Evolutionary conservation across 176 grass and related monocot species (phyloP).

Genomic region (Panicum miliaceum): DNA sequence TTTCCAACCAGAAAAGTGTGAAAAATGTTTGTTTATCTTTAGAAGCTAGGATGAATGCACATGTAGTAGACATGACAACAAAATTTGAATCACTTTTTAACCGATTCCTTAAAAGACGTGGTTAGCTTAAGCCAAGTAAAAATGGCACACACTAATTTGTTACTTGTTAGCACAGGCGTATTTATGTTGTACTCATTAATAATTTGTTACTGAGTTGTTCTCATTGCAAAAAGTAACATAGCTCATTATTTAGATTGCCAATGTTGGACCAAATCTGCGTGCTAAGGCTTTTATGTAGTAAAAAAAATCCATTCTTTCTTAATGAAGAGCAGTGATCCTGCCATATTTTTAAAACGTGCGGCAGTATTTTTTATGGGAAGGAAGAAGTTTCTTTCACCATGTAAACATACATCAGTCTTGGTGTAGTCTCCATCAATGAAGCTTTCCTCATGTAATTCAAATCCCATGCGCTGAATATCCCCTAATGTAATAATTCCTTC

Average conservation of each 20-base stretch:
- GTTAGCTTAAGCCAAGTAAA: constrained; percentile 5
- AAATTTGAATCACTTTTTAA: constrained; percentile 5
- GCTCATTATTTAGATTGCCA: background rate
- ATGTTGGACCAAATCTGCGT: background rate
- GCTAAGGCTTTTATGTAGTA: background rate
- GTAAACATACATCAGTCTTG: constrained; percentile 63
- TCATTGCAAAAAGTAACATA: background rate
- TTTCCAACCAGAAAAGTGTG: background rate
- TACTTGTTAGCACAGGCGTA: constrained; percentile 4
- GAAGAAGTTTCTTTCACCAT: constrained; percentile 39
- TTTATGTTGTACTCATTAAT: background rate
- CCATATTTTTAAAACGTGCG: background rate
- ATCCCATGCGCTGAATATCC: constrained; percentile 69
- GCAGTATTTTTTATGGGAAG: constrained; percentile 1
- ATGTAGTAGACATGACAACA: background rate
- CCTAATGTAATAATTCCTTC: constrained; percentile 91
- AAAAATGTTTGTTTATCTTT: constrained; percentile 1
- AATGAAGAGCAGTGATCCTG: background rate
- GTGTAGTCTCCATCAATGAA: constrained; percentile 44
- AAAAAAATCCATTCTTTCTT: background rate
- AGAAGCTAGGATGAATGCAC: constrained; percentile 9
- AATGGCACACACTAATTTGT: constrained; percentile 22
- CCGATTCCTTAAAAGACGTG: background rate
- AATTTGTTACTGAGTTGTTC: background rate
- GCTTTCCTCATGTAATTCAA: constrained; percentile 47